phyloP scores from a whole-genome alignment of 2,329 filamentous ascomycete species.

The Pseudogymnoascus sp. region DNA sequence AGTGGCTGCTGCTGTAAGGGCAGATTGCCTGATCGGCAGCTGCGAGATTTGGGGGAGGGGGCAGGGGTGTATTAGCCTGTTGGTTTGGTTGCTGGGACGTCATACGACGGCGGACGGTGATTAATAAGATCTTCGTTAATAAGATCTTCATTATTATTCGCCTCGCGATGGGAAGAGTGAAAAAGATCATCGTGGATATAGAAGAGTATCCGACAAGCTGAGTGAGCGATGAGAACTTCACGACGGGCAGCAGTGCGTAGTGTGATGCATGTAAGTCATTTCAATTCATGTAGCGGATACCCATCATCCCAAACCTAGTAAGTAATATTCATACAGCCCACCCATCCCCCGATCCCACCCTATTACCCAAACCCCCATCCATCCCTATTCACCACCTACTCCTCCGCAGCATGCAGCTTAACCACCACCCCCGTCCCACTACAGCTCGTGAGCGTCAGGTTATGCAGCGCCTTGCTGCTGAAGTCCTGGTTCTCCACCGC shows the following conservation, averaged over 20 bases:
- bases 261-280: neutral
- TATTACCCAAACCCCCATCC: neutral
- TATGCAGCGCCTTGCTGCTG: constrained; percentile 25
- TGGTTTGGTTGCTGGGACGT: neutral
- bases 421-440: constrained; percentile 32
- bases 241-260: neutral
- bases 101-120: neutral
- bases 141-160: neutral
- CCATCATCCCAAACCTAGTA: neutral
- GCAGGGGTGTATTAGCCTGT: neutral
- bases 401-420: constrained; percentile 25
- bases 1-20: neutral
- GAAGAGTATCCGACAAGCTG: neutral
- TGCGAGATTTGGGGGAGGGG: neutral
- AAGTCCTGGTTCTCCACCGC: constrained; percentile 28
- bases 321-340: neutral
- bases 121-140: neutral
- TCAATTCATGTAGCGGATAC: neutral
- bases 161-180: neutral
- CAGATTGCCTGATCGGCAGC: neutral
- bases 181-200: neutral
- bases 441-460: constrained; percentile 23
- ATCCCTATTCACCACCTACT: neutral
- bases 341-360: neutral
- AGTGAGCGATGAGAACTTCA: neutral